These are phyloP conservation scores for Daldinia caldariorum DNA, from an alignment of 495 filamentous ascomycete species.

Conservation along the genomic window DNA sequence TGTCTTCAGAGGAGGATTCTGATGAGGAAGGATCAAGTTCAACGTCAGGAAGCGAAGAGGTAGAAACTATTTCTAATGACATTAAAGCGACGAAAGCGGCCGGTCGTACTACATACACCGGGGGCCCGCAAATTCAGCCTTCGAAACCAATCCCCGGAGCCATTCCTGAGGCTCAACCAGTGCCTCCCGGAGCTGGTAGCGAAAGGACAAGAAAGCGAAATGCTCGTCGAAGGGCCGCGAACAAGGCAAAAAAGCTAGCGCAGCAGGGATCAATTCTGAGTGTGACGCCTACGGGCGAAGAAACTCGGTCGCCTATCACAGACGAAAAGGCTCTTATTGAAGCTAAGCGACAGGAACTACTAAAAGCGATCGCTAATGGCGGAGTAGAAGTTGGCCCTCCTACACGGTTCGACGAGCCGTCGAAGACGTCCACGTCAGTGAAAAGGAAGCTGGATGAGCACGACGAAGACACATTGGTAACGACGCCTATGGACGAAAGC, in stretches of 20 bases:
- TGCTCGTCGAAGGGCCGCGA: conserved; percentile 50
- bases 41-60: conserved; percentile 16
- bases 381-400: conserved; percentile 45
- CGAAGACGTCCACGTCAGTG: background rate
- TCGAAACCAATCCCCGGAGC: background rate
- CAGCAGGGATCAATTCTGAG: conserved; percentile 6
- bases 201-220: conserved; percentile 55
- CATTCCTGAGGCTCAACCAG: conserved; percentile 1
- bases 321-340: conserved; percentile 44
- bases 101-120: background rate
- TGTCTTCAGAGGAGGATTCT: conserved; percentile 30
- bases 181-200: conserved; percentile 51
- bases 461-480: background rate
- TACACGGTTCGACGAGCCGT: conserved; percentile 9
- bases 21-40: conserved; percentile 22
- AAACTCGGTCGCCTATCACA: background rate
- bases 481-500: conserved; percentile 28
- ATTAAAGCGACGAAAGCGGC: background rate
- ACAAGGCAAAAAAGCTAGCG: conserved; percentile 39
- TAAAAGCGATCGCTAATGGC: conserved; percentile 41
- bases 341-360: conserved; percentile 42
- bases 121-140: conserved; percentile 3
- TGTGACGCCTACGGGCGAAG: background rate
- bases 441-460: conserved; percentile 34
- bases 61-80: background rate